Conservation (phyloP, 768 basidiomycete genomes). For the Mycena leptocephala region DNA sequence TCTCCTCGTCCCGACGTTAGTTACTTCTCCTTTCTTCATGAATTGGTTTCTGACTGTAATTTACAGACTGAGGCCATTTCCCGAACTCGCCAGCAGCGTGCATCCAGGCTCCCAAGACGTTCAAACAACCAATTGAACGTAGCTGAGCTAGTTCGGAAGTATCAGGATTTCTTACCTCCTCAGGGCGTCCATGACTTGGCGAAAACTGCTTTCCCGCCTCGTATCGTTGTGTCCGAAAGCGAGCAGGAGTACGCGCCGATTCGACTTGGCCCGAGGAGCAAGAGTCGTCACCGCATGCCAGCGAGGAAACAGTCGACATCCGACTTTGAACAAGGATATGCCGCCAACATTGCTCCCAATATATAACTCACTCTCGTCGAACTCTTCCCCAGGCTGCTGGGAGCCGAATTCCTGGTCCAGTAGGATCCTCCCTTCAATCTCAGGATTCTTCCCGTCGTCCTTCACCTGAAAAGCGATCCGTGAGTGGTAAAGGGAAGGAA, state of each 20-base stretch:
- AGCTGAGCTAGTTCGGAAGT: conserved; percentile 88
- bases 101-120: conserved; percentile 78
- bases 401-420: conserved; percentile 71
- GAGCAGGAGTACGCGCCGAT: conserved; percentile 76
- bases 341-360: conserved; percentile 91
- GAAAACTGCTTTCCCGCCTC: conserved; percentile 78
- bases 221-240: conserved; percentile 80
- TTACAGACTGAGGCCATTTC: conserved; percentile 39
- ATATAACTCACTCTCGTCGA: conserved; percentile 72
- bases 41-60: conserved; percentile 23
- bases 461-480: conserved; percentile 81
- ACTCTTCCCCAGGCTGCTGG: conserved; percentile 52
- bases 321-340: conserved; percentile 94
- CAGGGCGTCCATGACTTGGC: conserved; percentile 82
- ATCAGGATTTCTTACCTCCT: conserved; percentile 83
- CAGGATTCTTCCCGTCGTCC: conserved; percentile 73
- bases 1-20: conserved; percentile 45
- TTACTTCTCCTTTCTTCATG: not conserved
- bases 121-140: conserved; percentile 74
- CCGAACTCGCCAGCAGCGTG: conserved; percentile 45
- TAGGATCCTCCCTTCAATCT: conserved; percentile 68
- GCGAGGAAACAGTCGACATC: conserved; percentile 76
- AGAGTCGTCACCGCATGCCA: conserved; percentile 66
- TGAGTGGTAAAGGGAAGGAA: conserved; percentile 56
- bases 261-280: conserved; percentile 62